phyloP scores from a whole-genome alignment of 2,329 filamentous ascomycete species.

The Calonectria pseudoturangicola region DNA sequence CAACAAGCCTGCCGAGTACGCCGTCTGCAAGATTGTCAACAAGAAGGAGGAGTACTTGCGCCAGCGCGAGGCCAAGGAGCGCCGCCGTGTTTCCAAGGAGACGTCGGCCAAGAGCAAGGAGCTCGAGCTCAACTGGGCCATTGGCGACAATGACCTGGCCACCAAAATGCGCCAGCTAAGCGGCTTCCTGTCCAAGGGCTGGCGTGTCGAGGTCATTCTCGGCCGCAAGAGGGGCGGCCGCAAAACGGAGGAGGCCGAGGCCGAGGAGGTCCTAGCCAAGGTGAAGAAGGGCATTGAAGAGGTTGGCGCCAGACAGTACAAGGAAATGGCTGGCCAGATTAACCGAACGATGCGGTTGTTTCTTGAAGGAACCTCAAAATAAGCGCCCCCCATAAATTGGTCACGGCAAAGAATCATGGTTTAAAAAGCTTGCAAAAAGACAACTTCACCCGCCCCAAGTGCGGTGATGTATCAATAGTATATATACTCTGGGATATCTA shows the following conservation, averaged over 20 bases:
- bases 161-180: slow-evolving; percentile 80
- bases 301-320: slow-evolving; percentile 65
- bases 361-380: slow-evolving; percentile 60
- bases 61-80: slow-evolving; percentile 65
- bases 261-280: slow-evolving; percentile 71
- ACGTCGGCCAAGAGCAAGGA: slow-evolving; percentile 76
- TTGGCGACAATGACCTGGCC: slow-evolving; percentile 83
- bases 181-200: slow-evolving; percentile 83
- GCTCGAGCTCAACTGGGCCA: slow-evolving; percentile 94
- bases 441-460: neutral
- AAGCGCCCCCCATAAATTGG: neutral
- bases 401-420: slow-evolving; percentile 1
- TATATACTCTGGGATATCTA: slow-evolving; percentile 45
- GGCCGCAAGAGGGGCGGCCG: slow-evolving; percentile 78
- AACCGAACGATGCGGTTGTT: slow-evolving; percentile 66
- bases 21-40: slow-evolving; percentile 83
- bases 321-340: slow-evolving; percentile 66
- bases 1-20: slow-evolving; percentile 57
- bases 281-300: slow-evolving; percentile 60
- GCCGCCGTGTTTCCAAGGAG: slow-evolving; percentile 65
- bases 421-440: neutral
- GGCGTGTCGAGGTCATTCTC: slow-evolving; percentile 83
- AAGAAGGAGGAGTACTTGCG: slow-evolving; percentile 70
- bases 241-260: slow-evolving; percentile 77
- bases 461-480: slow-evolving; percentile 45